Evolutionary conservation across 768 basidiomycete genomes (phyloP).

Genomic region (Pholiota conissans): DNA sequence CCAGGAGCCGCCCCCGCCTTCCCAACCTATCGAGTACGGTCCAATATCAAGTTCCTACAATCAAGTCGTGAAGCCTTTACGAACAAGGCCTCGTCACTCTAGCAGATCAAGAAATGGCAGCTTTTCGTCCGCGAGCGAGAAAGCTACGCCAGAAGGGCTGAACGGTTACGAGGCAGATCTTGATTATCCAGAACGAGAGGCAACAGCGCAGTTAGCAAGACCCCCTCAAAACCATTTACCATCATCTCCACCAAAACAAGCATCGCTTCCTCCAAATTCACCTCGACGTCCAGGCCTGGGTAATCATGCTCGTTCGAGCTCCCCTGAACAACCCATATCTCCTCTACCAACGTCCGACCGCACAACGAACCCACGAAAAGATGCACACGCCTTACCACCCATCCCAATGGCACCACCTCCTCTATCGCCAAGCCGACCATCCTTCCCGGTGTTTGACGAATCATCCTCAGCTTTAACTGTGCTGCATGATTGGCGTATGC

Average conservation of each 20-base stretch:
- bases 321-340: conserved; percentile 28
- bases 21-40: conserved; percentile 21
- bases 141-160: conserved; percentile 45
- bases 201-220: conserved; percentile 32
- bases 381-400: conserved; percentile 27
- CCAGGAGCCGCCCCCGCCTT: conserved; percentile 46
- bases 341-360: conserved; percentile 33
- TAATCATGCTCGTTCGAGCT: not conserved
- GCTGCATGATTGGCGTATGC: conserved; percentile 23
- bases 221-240: conserved; percentile 37
- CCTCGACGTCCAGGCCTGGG: conserved; percentile 30
- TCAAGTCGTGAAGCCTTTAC: conserved; percentile 50
- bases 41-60: conserved; percentile 20
- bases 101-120: conserved; percentile 63
- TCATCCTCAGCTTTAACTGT: conserved; percentile 27
- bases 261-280: conserved; percentile 39
- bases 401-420: conserved; percentile 36
- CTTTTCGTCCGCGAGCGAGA: conserved; percentile 69
- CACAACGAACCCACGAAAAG: conserved; percentile 18
- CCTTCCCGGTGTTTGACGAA: conserved; percentile 39
- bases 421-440: conserved; percentile 43
- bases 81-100: conserved; percentile 47
- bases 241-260: conserved; percentile 18
- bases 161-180: conserved; percentile 76
- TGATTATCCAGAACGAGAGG: conserved; percentile 57